Conservation (phyloP, 805 yeast genomes). For the Jamesozyma hellenica region DNA sequence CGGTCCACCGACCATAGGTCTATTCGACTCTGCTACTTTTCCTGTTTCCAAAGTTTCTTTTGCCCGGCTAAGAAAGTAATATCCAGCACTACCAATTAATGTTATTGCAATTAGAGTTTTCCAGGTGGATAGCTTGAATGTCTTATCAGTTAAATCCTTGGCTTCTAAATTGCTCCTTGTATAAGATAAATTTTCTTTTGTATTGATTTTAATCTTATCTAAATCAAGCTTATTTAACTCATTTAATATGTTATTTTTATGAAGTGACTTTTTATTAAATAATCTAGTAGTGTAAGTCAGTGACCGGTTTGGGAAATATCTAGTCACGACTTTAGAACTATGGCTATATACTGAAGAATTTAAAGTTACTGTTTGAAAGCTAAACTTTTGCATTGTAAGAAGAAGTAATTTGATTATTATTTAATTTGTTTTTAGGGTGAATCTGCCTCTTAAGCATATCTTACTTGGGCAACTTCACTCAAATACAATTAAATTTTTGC, state of each 20-base stretch:
- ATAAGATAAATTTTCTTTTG: background rate
- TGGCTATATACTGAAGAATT: too few relatives aligned
- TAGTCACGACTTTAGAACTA: background rate
- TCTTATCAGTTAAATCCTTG: background rate
- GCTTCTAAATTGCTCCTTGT: background rate
- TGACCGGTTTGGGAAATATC: background rate
- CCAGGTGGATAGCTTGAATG: constrained; percentile 62
- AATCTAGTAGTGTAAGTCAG: background rate
- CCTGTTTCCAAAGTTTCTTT: constrained; percentile 64
- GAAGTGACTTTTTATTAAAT: background rate
- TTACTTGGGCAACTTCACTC: too few relatives aligned
- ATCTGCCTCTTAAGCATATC: too few relatives aligned
- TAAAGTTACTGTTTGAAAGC: too few relatives aligned
- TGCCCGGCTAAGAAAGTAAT: constrained; percentile 60
- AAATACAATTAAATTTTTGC: too few relatives aligned
- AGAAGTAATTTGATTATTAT: background rate
- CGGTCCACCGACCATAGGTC: constrained; percentile 76
- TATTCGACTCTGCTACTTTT: constrained; percentile 73
- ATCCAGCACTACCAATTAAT: constrained; percentile 57
- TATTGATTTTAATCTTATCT: constrained; percentile 2
- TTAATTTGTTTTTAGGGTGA: background rate
- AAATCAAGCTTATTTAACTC: constrained; percentile 1
- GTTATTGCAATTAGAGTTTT: constrained; percentile 56
- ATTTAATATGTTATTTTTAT: background rate
- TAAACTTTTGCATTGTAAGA: background rate